Evolutionary conservation across 2,329 filamentous ascomycete species (phyloP), one percentile per base, ranked within the genome.

Genomic region (Dryadomyces quercus-mongolicae): DNA sequence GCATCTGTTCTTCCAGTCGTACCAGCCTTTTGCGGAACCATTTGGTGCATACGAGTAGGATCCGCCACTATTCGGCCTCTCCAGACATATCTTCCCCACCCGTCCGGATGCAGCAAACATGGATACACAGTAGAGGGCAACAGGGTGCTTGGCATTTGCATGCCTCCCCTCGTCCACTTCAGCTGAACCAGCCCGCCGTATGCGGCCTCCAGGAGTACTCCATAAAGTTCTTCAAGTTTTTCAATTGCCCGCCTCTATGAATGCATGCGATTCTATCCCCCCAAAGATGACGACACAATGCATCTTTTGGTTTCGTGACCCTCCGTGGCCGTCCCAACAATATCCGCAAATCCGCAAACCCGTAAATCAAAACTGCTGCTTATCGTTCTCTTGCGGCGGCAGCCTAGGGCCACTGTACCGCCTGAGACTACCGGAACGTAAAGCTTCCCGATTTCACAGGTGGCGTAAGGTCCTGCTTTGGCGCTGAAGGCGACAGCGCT

Each of bases 401-500:
- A 10, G 52, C 34, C 2, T 49, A 51, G 13, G 13, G 54, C 36
- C 3, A 40, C 13, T 25, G 16, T 2, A 43, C 50, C 2, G 47
- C 51, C 44, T 52, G 54, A 5, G 57, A 63, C 22, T 62, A 62
- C 8, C 60, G 61, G 53, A 62, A 67, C 49, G 55, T 59, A 54
- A 49, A 64, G 63, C 51, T 73, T 4, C 66, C 59, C 44, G 72
- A 70, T 68, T 86, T 82, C 59, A 80, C 71, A 2, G 81, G 82
- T 22, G 82, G 81, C 16, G 77, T 80, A 51, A 82, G 64, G 55
- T 81, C 80, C 59, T 78, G 75, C 55, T 76, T 71, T 15, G 73
- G 74, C 2, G 77, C 74, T 45, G 75, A 79, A 0, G 82, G 82
- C 10, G 79, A 76, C 49, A 86, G 64, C 1, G 77, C 71, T 44